Percentiles rank a stretch among this genome's conserved stretches.
Conservation (phyloP, 2,329 filamentous ascomycete genomes). For the Paradendryphiella salina region DNA sequence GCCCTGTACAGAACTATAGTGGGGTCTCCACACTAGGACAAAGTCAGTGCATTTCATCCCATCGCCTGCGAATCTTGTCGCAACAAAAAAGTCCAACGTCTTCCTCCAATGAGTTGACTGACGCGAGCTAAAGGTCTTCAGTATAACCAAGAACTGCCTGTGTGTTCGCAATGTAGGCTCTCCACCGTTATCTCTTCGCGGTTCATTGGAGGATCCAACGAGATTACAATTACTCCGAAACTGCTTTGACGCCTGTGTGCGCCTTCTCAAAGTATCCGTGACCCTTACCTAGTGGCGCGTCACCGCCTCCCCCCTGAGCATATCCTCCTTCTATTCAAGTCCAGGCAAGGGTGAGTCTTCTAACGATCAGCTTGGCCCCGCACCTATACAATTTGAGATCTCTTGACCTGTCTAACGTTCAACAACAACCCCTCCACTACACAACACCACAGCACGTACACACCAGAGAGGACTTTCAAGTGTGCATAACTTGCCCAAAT, state of each 20-base stretch:
- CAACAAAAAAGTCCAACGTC: slow-evolving; percentile 34
- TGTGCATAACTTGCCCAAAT: neutral
- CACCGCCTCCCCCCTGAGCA: too few relatives aligned
- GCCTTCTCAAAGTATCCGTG: too few relatives aligned
- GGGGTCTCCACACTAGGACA: slow-evolving; percentile 21
- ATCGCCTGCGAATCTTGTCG: slow-evolving; percentile 33
- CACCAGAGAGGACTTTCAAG: slow-evolving; percentile 8
- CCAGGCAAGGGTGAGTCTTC: too few relatives aligned
- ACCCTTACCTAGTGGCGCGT: too few relatives aligned
- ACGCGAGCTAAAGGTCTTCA: slow-evolving; percentile 9
- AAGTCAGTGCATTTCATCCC: slow-evolving; percentile 23
- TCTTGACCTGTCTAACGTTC: neutral
- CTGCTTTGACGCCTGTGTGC: too few relatives aligned
- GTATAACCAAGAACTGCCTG: slow-evolving; percentile 27
- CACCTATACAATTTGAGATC: neutral
- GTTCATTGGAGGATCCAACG: too few relatives aligned
- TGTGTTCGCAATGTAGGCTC: slow-evolving; percentile 25
- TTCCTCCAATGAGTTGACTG: neutral
- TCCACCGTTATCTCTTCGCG: neutral
- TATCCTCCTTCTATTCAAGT: too few relatives aligned
- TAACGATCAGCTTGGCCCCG: neutral
- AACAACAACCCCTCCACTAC: neutral
- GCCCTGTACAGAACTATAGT: neutral
- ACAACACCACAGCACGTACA: neutral
- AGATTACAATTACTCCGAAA: too few relatives aligned